A percentile compares a stretch with the other conserved stretches of the same genome.
Conservation (phyloP, 257 asterid genomes). For the Lycium ferocissimum region DNA sequence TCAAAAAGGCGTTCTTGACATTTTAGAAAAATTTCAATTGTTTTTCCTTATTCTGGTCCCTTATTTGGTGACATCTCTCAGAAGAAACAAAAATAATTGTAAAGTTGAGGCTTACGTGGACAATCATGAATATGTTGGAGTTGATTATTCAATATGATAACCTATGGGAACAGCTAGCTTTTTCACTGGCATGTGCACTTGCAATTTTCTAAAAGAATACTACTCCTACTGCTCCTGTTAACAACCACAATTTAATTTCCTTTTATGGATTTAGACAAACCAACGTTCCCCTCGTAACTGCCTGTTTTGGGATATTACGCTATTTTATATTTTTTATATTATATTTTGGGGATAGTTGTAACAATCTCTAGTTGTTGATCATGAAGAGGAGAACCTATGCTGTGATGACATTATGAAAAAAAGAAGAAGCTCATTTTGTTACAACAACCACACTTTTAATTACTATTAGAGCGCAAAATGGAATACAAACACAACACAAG, state of each 20-base stretch:
- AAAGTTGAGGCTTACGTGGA: background rate
- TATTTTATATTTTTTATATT: background rate
- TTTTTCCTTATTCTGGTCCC: background rate
- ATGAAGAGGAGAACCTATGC: background rate
- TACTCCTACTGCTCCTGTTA: background rate
- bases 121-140: background rate
- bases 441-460: background rate
- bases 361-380: background rate
- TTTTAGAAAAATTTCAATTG: background rate
- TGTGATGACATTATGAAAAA: background rate
- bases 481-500: background rate
- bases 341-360: background rate
- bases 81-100: background rate
- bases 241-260: slow-evolving; percentile 7
- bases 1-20: background rate
- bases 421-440: background rate
- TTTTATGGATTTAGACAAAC: background rate
- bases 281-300: background rate
- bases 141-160: background rate
- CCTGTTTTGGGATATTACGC: slow-evolving; percentile 1
- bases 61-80: background rate
- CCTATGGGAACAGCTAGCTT: background rate
- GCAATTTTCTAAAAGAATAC: background rate
- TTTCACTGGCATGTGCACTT: background rate
- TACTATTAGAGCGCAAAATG: background rate